Conservation (phyloP, 176 grass and related monocot species). For the Cenchrus purpureus region DNA sequence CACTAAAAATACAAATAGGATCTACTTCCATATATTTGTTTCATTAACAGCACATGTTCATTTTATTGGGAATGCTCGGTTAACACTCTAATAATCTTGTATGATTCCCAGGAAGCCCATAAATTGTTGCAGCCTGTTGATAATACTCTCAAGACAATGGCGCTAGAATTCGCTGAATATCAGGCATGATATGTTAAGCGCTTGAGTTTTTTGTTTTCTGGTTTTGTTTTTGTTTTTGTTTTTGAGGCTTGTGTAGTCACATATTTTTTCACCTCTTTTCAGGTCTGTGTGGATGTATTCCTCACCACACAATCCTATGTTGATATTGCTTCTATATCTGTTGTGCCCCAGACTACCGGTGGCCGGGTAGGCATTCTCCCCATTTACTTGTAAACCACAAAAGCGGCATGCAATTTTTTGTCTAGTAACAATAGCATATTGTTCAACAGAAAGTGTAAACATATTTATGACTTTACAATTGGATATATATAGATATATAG, state of each 20-base stretch:
- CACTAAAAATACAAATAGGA: neutral
- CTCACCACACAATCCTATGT: constrained; percentile 81
- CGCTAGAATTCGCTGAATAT: constrained; percentile 90
- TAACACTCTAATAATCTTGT: constrained; percentile 27
- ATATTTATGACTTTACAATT: constrained; percentile 11
- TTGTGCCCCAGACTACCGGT: constrained; percentile 77
- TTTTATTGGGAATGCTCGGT: neutral
- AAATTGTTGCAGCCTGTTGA: constrained; percentile 83
- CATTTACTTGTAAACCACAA: neutral
- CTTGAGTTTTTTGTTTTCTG: neutral
- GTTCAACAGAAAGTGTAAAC: neutral
- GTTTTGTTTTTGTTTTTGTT: neutral
- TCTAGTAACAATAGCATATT: neutral
- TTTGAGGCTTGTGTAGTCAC: neutral
- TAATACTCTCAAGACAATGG: constrained; percentile 85
- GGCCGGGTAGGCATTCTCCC: constrained; percentile 65
- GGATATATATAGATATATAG: neutral
- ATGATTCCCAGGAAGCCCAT: constrained; percentile 66
- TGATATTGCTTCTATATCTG: constrained; percentile 86
- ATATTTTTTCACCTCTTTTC: constrained; percentile 25
- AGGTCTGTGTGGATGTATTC: constrained; percentile 91
- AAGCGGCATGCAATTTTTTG: neutral
- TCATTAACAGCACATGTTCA: constrained; percentile 9
- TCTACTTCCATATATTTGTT: constrained; percentile 15
- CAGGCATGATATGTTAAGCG: constrained; percentile 50